Evolutionary conservation across 2,329 filamentous ascomycete species (phyloP), one percentile per base, ranked within the genome.

Genomic region (Pseudohalonectria lignicola): DNA sequence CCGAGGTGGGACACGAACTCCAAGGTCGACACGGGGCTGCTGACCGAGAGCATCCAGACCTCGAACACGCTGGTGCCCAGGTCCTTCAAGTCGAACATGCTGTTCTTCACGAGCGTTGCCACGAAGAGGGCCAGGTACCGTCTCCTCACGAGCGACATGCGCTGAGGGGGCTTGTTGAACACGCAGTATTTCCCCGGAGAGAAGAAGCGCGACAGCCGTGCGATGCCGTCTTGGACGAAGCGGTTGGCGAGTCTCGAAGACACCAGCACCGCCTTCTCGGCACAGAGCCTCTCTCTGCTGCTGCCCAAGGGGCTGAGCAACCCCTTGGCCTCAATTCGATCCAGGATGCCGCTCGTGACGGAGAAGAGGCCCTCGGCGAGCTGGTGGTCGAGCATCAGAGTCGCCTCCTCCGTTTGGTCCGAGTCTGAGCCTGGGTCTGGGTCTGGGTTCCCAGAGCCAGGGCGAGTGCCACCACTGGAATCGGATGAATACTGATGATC

Each of bases 11-110:
- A 63, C 47, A 76, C 71, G 44, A 70, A 71, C 5, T 52, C 57
- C 12, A 74, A 43, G 17, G 58, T 62, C 30, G 54, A 49, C 3
- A 47, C 54, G 4, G 75, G 72, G 46, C 72, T 73, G 31, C 67
- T 61, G 33, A 78, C 55, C 7, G 66, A 62, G 16, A 67, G 48
- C 31, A 71, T 46, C 67, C 75, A 77, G n/a, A 76, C 52, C 30
- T 70, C 65, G 4, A 67, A 53, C 9, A 69, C 49, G 8, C 60
- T 64, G n/a, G 62, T 56, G 2, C 58, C 62, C 3, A 67, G 48
- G 29, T 69, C 60, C 49, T 61, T 57, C 42, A 73, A 67, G 37
- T 71, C 63, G 26, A 66, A 57, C 16, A 70, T 50, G 7, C 59
- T 58, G 34, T 64, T 54, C 39, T 66, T 63, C 16, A 76, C 52